Evolutionary conservation across 306 rosid genomes (phyloP), one percentile per base, ranked within the genome.

Genomic region (Quercus berberidifolia): DNA sequence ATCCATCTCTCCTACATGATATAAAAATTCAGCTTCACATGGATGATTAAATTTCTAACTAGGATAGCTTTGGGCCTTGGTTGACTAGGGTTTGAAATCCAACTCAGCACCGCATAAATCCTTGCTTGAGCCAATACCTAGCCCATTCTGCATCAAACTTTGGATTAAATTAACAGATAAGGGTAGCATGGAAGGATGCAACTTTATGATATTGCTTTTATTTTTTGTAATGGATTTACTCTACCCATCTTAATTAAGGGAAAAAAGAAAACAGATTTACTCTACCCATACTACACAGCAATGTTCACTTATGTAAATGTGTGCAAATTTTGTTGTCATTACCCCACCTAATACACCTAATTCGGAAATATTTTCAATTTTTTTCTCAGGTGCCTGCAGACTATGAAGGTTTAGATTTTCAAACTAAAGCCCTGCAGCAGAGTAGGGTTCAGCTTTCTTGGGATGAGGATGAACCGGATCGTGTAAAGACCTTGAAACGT

Each of bases 381-480:
- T 73, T 71, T 80, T 41, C 43, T 78, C 86, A 95, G 97, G 95
- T 76, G 67, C 99, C 98, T 69, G 81, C 91, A 81, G 88, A 82
- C 76, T 91, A 95, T 74, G 87, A 83, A 67, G 80, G 85, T 76
- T 84, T 89, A 65, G 88, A 89, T 85, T 95, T 95, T 82, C 90
- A 90, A 55, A 87, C 99, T 38, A 81, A 81, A 78, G 98, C 97
- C 43, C 87, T 95, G 82, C 98, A 95, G 81, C 97, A 90, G 46
- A 90, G 91, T 91, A 88, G 83, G 62, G 86, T 92, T 71, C 80
- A 84, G 26, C 85, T 89, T 81, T 82, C 99, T 52, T 95, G 98
- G 98, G 99, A 95, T 64, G 97, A 91, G 76, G 99, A 95, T 88
- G 98, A 95, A 74, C 98, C 98, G 1, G 89, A 76, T 49, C 89